Base-by-base conservation (phyloP, 192 early-diverging fungal genomes). In the Spinellus fusiger region DNA sequence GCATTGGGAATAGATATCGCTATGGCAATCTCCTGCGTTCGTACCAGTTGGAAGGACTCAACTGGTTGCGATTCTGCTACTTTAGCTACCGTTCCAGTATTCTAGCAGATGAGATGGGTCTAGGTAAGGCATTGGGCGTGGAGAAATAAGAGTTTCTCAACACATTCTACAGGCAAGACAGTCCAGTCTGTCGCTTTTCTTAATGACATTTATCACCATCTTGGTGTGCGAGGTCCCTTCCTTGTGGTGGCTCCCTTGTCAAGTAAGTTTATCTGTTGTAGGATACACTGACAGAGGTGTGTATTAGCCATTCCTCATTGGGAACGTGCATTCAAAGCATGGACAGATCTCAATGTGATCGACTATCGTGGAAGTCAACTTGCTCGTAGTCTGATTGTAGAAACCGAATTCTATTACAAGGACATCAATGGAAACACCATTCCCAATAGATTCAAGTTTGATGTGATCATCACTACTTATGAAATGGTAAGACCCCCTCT, bases 91-190 rank as follows among this genome's bases (percentile, higher is more conserved):
- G 89, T 40, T 89, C 84, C 12, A 76, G 95, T 13, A 97, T 99
- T 58, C 72, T 97, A 55, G 96, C 94, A 0, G 94, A 97, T 68
- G 94, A 97, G 77, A 84, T 87, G 91, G 87, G 92, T 13, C 75
- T 95, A 15, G 96, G 96, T 15, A 96, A 64, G 35, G 20, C 25
- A 7, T 31, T 33, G 8, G 20, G 44, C 29, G 3, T 32, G 18
- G 27, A 3, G 12, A 3, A 8, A 31, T 1, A n/a, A 4, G 16
- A 54, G 2, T 33, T 29, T 32, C 23, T 54, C 20, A 32, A 54
- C n/a, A 34, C 5, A 18, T n/a, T 54, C 20, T 3, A 53, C n/a
- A 54, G 52, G 52, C 9, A 60, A 89, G 62, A 89, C 87, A 7
- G 81, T 81, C 1, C 90, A 92, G 62, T 90, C 89, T 1, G 89